Conservation (phyloP, 179 eudicot genomes). For the Amaranthus tricolor region DNA sequence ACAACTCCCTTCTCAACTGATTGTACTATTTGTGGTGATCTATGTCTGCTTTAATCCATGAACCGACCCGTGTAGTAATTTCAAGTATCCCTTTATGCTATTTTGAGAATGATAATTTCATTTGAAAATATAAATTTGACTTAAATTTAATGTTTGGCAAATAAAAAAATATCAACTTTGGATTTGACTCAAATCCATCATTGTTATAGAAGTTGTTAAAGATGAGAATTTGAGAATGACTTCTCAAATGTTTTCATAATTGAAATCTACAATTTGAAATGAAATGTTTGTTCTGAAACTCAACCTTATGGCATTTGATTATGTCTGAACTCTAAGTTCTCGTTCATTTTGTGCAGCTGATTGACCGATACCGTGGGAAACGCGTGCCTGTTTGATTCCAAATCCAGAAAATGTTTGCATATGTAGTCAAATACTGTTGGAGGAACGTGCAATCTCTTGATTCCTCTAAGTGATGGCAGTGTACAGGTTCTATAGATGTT, state of each 20-base stretch:
- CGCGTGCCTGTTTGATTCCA: conserved; percentile 33
- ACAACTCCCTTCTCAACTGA: neutral
- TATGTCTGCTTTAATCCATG: neutral
- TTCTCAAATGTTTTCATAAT: no score
- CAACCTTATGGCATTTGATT: neutral
- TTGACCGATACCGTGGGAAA: conserved; percentile 37
- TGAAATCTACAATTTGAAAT: neutral
- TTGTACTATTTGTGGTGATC: neutral
- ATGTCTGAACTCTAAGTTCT: conserved; percentile 6
- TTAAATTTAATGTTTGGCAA: no score
- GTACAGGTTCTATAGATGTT: conserved; percentile 32
- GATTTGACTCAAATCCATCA: no score
- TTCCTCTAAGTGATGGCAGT: conserved; percentile 8
- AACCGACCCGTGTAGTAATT: no score
- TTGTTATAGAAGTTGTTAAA: no score
- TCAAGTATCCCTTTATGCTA: no score
- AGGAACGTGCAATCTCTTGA: conserved; percentile 19
- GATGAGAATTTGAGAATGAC: no score
- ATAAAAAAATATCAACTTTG: no score
- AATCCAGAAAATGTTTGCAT: conserved; percentile 9
- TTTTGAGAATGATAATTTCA: no score
- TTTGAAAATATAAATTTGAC: no score
- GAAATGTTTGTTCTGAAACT: neutral
- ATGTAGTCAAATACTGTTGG: conserved; percentile 10
- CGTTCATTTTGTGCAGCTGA: conserved; percentile 22